These are phyloP conservation scores for Xerocomus brunneocitrinus DNA, from an alignment of 768 basidiomycete species.

Conservation along the genomic window DNA sequence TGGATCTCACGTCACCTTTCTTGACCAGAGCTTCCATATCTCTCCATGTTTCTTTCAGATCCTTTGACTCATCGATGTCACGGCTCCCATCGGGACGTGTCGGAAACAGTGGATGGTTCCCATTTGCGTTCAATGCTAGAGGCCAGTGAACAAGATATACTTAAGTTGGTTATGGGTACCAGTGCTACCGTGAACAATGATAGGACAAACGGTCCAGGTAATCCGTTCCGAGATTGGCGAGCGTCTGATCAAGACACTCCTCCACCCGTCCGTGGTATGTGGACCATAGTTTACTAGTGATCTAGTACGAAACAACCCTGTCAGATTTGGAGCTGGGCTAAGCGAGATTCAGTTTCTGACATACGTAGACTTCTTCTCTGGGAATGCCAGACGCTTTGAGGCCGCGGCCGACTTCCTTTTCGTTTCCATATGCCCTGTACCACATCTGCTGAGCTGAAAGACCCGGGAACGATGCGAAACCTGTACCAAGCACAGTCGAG, in stretches of 20 bases:
- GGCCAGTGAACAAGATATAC: constrained; percentile 82
- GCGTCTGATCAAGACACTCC: constrained; percentile 67
- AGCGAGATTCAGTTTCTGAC: constrained; percentile 15
- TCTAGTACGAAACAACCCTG: constrained; percentile 34
- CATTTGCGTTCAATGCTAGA: constrained; percentile 64
- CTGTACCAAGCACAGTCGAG: constrained; percentile 64
- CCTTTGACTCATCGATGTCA: constrained; percentile 64
- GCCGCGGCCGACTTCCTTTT: constrained; percentile 79
- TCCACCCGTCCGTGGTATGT: constrained; percentile 70
- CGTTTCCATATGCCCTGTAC: constrained; percentile 63
- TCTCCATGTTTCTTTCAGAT: constrained; percentile 72
- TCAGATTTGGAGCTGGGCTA: neutral
- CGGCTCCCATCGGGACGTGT: constrained; percentile 57
- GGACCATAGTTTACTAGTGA: constrained; percentile 69
- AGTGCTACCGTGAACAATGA: neutral
- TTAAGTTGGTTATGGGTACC: neutral
- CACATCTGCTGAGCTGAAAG: constrained; percentile 16
- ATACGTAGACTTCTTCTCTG: constrained; percentile 65
- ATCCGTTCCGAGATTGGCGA: constrained; percentile 74
- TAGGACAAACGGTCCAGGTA: constrained; percentile 71
- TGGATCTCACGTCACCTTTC: constrained; percentile 41
- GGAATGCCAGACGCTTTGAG: constrained; percentile 73
- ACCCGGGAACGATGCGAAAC: constrained; percentile 5
- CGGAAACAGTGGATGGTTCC: constrained; percentile 58
- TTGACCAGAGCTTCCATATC: constrained; percentile 73